Evolutionary conservation across 257 asterid species (phyloP).

Genomic region (Nicotiana undulata): DNA sequence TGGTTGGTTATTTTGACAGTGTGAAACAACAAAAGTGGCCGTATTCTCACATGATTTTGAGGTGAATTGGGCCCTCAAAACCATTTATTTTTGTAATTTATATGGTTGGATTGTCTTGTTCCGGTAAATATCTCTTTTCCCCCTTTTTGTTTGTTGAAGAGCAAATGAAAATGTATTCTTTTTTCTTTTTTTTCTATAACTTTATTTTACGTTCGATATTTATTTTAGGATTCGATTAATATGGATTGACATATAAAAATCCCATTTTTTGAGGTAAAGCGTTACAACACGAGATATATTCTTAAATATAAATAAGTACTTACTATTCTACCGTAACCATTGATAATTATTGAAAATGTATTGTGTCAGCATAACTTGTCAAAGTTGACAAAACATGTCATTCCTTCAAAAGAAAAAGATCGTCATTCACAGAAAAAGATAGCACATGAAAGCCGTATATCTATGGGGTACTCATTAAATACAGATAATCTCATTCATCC

Average conservation of each 20-base stretch:
- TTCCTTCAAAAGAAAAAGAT: not conserved
- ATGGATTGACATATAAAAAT: too few relatives aligned
- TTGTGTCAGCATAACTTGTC: not conserved
- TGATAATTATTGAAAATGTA: too few relatives aligned
- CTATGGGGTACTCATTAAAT: not conserved
- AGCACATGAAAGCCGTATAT: not conserved
- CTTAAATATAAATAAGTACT: too few relatives aligned
- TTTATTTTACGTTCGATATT: too few relatives aligned
- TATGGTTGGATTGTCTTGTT: not conserved
- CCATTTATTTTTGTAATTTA: not conserved
- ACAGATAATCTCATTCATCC: not conserved
- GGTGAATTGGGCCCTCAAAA: not conserved
- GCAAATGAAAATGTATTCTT: not conserved
- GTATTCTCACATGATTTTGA: conserved; percentile 3
- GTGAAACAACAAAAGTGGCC: not conserved
- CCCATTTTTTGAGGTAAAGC: too few relatives aligned
- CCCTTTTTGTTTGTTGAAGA: not conserved
- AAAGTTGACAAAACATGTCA: not conserved
- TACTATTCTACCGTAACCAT: too few relatives aligned
- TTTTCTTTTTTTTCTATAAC: accelerated
- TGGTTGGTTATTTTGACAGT: not conserved
- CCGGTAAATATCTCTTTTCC: not conserved
- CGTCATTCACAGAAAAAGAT: not conserved
- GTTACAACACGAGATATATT: too few relatives aligned
- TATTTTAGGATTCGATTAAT: too few relatives aligned